A percentile compares a stretch with the other conserved stretches of the same genome.
phyloP scores from a whole-genome alignment of 2,329 filamentous ascomycete genomes.

The Colletotrichum kahawae region DNA sequence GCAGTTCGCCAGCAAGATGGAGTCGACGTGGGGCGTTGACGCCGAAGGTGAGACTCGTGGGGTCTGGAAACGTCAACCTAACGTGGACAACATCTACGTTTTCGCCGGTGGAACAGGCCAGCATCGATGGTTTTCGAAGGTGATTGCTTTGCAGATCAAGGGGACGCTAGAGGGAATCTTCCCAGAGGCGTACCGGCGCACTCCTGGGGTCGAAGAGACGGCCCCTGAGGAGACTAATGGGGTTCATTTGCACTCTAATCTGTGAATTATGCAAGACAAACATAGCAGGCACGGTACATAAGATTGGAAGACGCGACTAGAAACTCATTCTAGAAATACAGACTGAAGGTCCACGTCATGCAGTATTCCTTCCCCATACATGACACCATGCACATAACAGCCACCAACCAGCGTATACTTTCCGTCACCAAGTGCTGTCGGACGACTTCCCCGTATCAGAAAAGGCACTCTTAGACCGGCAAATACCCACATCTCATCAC shows the following conservation, averaged over 20 bases:
- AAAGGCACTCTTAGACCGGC: background rate
- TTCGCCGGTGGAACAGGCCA: conserved; percentile 36
- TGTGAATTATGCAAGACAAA: background rate
- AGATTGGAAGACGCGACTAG: background rate
- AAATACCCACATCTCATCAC: background rate
- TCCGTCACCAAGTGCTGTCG: background rate
- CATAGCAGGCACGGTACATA: background rate
- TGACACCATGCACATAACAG: background rate
- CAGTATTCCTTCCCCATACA: background rate
- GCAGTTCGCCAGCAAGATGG: conserved; percentile 34
- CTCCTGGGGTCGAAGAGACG: background rate
- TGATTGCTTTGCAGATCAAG: conserved; percentile 39
- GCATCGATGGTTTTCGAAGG: conserved; percentile 38
- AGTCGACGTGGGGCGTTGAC: conserved; percentile 46
- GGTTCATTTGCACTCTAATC: background rate
- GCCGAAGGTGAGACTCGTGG: conserved; percentile 46
- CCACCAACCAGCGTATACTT: background rate
- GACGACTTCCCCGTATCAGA: background rate
- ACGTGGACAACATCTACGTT: conserved; percentile 38
- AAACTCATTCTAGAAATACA: background rate
- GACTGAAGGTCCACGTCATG: background rate
- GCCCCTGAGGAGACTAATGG: background rate
- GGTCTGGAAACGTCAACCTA: conserved; percentile 40
- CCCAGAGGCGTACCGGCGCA: conserved; percentile 24
- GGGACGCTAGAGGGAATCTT: conserved; percentile 36